A percentile compares a stretch with the other conserved stretches of the same genome.
Evolutionary conservation across 2,329 filamentous ascomycete species (phyloP).

Genomic region (Colletotrichum coccodes): DNA sequence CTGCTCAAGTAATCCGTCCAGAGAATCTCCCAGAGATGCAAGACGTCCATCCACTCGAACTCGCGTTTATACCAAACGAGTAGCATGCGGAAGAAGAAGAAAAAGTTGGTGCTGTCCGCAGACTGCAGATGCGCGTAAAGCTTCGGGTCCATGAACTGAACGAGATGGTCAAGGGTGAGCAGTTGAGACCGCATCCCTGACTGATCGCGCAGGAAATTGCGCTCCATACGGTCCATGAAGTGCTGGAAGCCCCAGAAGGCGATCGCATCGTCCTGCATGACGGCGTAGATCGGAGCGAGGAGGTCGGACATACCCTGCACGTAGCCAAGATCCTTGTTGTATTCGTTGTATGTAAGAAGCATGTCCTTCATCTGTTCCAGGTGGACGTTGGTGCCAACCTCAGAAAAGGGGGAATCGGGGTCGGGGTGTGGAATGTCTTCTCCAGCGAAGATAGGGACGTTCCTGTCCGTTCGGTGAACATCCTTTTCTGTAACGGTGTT

Average conservation of each 20-base stretch:
- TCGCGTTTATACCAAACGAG: slow-evolving; percentile 99
- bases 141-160: slow-evolving; percentile 96
- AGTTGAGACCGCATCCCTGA: slow-evolving; percentile 96
- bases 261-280: slow-evolving; percentile 95
- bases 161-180: slow-evolving; percentile 89
- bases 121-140: slow-evolving; percentile 90
- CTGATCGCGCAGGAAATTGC: slow-evolving; percentile 95
- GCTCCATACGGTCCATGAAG: slow-evolving; percentile 98
- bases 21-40: slow-evolving; percentile 89
- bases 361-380: slow-evolving; percentile 99
- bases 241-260: slow-evolving; percentile 97
- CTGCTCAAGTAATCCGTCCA: slow-evolving; percentile 94
- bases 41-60: slow-evolving; percentile 87
- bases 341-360: slow-evolving; percentile 98
- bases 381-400: slow-evolving; percentile 94
- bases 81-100: slow-evolving; percentile 99
- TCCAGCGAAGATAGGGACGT: slow-evolving; percentile 92
- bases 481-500: slow-evolving; percentile 81
- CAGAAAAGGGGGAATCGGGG: slow-evolving; percentile 93
- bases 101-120: slow-evolving; percentile 97
- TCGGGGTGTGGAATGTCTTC: slow-evolving; percentile 98
- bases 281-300: slow-evolving; percentile 93
- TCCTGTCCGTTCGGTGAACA: slow-evolving; percentile 95
- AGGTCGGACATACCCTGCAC: slow-evolving; percentile 99
- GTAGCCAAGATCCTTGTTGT: slow-evolving; percentile 94